Percentiles rank a stretch among this genome's conserved stretches.
phyloP scores from a whole-genome alignment of 352 stramenopile genomes.

The Phytophthora meadii region DNA sequence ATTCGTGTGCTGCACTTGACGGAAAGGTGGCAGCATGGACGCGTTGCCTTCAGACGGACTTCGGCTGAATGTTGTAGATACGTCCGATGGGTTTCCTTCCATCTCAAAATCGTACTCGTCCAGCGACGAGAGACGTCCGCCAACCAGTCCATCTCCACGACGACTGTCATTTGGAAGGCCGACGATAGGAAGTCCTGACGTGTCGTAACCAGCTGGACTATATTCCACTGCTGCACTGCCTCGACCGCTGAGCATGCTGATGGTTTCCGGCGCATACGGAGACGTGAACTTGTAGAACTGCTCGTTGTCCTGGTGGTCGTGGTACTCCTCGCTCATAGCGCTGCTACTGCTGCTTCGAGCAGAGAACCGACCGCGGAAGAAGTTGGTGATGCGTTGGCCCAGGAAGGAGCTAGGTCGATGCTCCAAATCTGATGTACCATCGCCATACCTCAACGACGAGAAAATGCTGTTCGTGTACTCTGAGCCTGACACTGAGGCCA shows the following conservation, averaged over 20 bases:
- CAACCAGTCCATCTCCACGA: slow-evolving; percentile 41
- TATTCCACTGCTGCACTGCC: slow-evolving; percentile 39
- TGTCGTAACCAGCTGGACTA: slow-evolving; percentile 29
- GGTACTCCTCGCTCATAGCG: slow-evolving; percentile 45
- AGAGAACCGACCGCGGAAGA: slow-evolving; percentile 64
- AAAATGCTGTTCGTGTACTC: slow-evolving; percentile 74
- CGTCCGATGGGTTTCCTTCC: slow-evolving; percentile 39
- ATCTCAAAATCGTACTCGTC: slow-evolving; percentile 65
- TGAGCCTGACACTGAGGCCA: slow-evolving; percentile 37
- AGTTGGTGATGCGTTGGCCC: slow-evolving; percentile 65
- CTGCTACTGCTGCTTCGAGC: slow-evolving; percentile 52
- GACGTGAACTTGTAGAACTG: slow-evolving; percentile 60
- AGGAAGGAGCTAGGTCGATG: slow-evolving; percentile 55
- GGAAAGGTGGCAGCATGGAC: slow-evolving; percentile 60
- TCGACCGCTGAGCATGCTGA: slow-evolving; percentile 37
- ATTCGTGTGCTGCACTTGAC: slow-evolving; percentile 47
- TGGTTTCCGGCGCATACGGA: slow-evolving; percentile 41
- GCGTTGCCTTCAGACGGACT: slow-evolving; percentile 31
- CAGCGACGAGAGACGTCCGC: slow-evolving; percentile 67
- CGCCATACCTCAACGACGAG: slow-evolving; percentile 50
- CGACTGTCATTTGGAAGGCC: slow-evolving; percentile 43
- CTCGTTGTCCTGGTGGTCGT: slow-evolving; percentile 41
- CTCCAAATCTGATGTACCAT: slow-evolving; percentile 41
- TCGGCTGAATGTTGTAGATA: slow-evolving; percentile 47
- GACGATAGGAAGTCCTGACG: slow-evolving; percentile 38